These are phyloP conservation scores for Ilex aquifolium DNA, from an alignment of 257 asterid genomes.

Conservation along the genomic window DNA sequence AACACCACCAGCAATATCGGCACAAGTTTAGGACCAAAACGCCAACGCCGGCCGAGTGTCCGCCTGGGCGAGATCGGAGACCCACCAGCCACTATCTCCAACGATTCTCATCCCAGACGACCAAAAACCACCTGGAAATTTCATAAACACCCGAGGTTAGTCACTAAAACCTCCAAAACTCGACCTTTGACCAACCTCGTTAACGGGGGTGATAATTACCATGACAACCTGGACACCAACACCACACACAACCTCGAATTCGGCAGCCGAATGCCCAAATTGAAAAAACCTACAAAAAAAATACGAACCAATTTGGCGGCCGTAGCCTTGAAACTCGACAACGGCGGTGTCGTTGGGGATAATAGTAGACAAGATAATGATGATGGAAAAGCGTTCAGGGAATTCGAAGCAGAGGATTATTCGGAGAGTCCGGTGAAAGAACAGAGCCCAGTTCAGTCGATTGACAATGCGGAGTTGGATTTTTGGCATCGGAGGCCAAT, in stretches of 20 bases:
- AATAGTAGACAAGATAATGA: constrained; percentile 19
- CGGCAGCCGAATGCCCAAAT: constrained; percentile 50
- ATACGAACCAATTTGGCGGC: constrained; percentile 73
- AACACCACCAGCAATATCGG: constrained; percentile 19
- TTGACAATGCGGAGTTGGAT: constrained; percentile 66
- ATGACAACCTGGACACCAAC: constrained; percentile 26
- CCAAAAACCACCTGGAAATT: constrained; percentile 59
- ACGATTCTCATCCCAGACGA: constrained; percentile 56
- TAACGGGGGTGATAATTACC: constrained; percentile 47
- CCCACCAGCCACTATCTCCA: constrained; percentile 34
- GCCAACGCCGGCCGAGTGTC: constrained; percentile 98
- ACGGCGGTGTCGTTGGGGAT: constrained; percentile 25
- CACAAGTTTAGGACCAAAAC: constrained; percentile 60
- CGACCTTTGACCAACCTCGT: constrained; percentile 92
- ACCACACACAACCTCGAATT: constrained; percentile 21
- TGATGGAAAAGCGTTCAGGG: constrained; percentile 47
- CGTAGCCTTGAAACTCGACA: constrained; percentile 34
- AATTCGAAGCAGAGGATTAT: constrained; percentile 46
- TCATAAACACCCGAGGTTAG: constrained; percentile 74
- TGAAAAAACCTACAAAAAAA: constrained; percentile 61
- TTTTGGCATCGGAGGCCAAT: constrained; percentile 74
- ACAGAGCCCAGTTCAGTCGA: constrained; percentile 69
- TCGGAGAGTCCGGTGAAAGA: constrained; percentile 59
- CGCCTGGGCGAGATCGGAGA: constrained; percentile 97
- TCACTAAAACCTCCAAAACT: constrained; percentile 70